Percentiles rank a stretch among this genome's conserved stretches.
phyloP scores from a whole-genome alignment of 352 stramenopile species.

The Nothophytophthora sp. region DNA sequence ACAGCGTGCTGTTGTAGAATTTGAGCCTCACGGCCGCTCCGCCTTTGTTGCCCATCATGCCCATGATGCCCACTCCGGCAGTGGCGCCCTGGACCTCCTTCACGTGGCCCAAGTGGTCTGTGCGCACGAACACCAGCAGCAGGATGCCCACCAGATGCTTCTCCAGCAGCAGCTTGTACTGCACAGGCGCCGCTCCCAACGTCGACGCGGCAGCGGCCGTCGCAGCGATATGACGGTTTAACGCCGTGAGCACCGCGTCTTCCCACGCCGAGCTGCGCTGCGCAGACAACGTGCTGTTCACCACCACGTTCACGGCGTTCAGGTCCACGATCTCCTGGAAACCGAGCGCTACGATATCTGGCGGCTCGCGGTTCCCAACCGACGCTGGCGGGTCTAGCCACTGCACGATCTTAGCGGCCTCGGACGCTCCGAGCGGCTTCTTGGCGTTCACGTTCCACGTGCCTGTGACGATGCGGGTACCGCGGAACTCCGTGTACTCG shows the following conservation, averaged over 20 bases:
- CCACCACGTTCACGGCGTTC: slow-evolving; percentile 99
- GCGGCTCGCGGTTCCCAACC: slow-evolving; percentile 11
- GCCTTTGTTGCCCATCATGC: slow-evolving; percentile 99
- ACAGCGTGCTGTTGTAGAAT: slow-evolving; percentile 98
- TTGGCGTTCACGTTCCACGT: slow-evolving; percentile 99
- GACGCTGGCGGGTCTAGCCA: slow-evolving; percentile 55
- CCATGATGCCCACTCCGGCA: slow-evolving; percentile 98
- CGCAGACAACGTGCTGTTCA: slow-evolving; percentile 94
- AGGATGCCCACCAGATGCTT: slow-evolving; percentile 98
- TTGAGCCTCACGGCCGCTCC: slow-evolving; percentile 94
- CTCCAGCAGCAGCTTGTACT: slow-evolving; percentile 82
- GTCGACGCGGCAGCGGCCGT: background rate
- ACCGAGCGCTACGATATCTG: slow-evolving; percentile 72
- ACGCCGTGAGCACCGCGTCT: slow-evolving; percentile 86
- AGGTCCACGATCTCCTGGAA: slow-evolving; percentile 99
- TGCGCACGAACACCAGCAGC: slow-evolving; percentile 95
- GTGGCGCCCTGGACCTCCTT: slow-evolving; percentile 90
- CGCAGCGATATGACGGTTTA: slow-evolving; percentile 84
- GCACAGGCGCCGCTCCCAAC: slow-evolving; percentile 12
- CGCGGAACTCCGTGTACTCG: slow-evolving; percentile 68
- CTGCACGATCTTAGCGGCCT: slow-evolving; percentile 59
- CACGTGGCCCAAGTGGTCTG: slow-evolving; percentile 68
- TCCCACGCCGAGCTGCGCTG: slow-evolving; percentile 90
- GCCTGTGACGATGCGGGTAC: slow-evolving; percentile 68
- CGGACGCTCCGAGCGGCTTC: slow-evolving; percentile 83